Conservation (phyloP, 2,329 filamentous ascomycete species). For the Colletotrichum gloeosporioides region DNA sequence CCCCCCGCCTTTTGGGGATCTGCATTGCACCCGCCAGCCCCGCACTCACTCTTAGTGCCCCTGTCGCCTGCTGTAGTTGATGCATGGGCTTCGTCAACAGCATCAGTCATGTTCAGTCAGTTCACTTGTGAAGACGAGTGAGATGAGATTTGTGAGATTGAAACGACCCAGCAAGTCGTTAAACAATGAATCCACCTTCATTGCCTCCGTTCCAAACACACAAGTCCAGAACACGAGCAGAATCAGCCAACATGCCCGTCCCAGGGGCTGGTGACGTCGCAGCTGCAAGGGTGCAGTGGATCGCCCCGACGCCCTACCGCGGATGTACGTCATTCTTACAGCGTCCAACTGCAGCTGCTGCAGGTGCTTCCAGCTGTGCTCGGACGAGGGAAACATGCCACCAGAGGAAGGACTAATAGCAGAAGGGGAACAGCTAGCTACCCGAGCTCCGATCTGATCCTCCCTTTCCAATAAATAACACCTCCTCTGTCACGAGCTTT, state of each 20-base stretch:
- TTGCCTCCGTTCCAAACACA: not conserved
- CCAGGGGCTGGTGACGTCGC: slow-evolving; percentile 9
- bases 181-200: not conserved
- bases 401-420: not conserved
- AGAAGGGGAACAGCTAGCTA: not conserved
- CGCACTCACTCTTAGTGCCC: not conserved
- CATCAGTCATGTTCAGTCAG: not conserved
- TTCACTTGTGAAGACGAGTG: accelerated
- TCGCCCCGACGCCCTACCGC: not conserved
- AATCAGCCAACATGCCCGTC: not conserved
- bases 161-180: not conserved
- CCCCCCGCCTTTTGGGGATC: not conserved
- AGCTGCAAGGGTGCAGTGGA: not conserved
- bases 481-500: not conserved
- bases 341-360: not conserved
- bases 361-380: not conserved
- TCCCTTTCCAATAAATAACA: not conserved
- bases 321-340: slow-evolving; percentile 18
- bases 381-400: not conserved
- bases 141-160: not conserved
- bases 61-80: not conserved
- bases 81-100: not conserved
- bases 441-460: not conserved
- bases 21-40: not conserved
- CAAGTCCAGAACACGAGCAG: not conserved